phyloP scores from a whole-genome alignment of 208 protist genomes.

The Tritrichomonas musculus region DNA sequence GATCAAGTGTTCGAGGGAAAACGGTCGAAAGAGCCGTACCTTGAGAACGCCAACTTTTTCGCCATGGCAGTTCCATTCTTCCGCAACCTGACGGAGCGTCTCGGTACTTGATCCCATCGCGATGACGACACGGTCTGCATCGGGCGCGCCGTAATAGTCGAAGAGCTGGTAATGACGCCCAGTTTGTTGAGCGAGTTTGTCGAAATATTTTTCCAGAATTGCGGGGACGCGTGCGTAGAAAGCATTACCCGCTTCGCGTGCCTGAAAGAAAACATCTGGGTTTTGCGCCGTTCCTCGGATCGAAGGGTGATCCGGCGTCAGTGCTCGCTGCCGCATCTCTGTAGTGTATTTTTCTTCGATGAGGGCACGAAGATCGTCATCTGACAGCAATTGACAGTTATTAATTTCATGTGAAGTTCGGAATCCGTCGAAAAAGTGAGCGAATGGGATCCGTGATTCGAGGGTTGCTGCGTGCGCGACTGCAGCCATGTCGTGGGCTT shows the following conservation, averaged over 20 bases:
- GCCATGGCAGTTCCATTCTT: slow-evolving; percentile 34
- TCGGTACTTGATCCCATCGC: slow-evolving; percentile 51
- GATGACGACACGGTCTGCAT: slow-evolving; percentile 57
- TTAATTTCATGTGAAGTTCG: slow-evolving; percentile 47
- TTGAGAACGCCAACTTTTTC: slow-evolving; percentile 61
- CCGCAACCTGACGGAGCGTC: background rate
- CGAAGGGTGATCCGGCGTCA: slow-evolving; percentile 56
- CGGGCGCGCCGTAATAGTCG: slow-evolving; percentile 55
- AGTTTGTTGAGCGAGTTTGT: slow-evolving; percentile 49
- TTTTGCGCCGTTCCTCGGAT: slow-evolving; percentile 50
- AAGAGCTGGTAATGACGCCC: slow-evolving; percentile 57
- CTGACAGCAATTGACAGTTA: background rate
- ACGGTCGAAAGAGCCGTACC: slow-evolving; percentile 62
- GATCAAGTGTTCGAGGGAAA: slow-evolving; percentile 48
- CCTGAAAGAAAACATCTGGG: slow-evolving; percentile 58
- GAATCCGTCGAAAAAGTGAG: slow-evolving; percentile 54
- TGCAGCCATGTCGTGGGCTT: slow-evolving; percentile 56
- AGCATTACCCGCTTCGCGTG: slow-evolving; percentile 48
- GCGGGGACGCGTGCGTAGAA: slow-evolving; percentile 47
- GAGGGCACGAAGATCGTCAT: slow-evolving; percentile 36
- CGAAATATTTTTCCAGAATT: slow-evolving; percentile 56
- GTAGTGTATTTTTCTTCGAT: slow-evolving; percentile 34
- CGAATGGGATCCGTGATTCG: slow-evolving; percentile 46
- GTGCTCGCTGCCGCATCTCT: slow-evolving; percentile 44
- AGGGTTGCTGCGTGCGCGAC: slow-evolving; percentile 59